phyloP scores from a whole-genome alignment of 1,284 basidiomycete species.

The Puccinia triticina region DNA sequence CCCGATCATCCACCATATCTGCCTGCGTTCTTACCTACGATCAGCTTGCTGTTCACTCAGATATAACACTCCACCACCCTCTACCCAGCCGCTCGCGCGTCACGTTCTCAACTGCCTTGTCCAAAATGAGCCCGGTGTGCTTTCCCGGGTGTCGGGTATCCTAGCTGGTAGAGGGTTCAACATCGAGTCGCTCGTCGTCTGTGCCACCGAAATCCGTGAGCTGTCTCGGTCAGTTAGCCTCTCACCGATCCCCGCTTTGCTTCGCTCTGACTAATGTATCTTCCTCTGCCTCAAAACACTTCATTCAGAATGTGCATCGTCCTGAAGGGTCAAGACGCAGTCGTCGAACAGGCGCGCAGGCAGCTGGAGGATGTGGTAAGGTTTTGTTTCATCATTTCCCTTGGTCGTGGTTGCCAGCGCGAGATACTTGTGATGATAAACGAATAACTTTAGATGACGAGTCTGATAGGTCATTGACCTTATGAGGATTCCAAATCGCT shows the following conservation, averaged over 20 bases:
- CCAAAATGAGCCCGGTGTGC: slow-evolving; percentile 97
- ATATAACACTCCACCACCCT: slow-evolving; percentile 70
- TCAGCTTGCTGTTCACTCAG: slow-evolving; percentile 2
- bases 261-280: background rate
- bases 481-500: slow-evolving; percentile 39
- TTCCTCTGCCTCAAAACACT: background rate
- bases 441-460: slow-evolving; percentile 38
- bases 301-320: slow-evolving; percentile 82
- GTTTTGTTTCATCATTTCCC: slow-evolving; percentile 52
- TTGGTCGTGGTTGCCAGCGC: background rate
- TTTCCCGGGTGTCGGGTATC: slow-evolving; percentile 96
- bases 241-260: background rate
- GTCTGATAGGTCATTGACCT: slow-evolving; percentile 17
- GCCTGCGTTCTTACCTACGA: background rate
- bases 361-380: slow-evolving; percentile 90
- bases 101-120: slow-evolving; percentile 98
- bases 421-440: slow-evolving; percentile 46
- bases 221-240: slow-evolving; percentile 69
- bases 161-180: slow-evolving; percentile 97
- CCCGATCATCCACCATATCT: background rate
- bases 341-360: slow-evolving; percentile 92
- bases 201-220: slow-evolving; percentile 95
- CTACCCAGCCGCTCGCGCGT: slow-evolving; percentile 63
- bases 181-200: slow-evolving; percentile 96
- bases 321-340: slow-evolving; percentile 92